phyloP scores from a whole-genome alignment of 1,284 basidiomycete species.

The Moesziomyces sp. region DNA sequence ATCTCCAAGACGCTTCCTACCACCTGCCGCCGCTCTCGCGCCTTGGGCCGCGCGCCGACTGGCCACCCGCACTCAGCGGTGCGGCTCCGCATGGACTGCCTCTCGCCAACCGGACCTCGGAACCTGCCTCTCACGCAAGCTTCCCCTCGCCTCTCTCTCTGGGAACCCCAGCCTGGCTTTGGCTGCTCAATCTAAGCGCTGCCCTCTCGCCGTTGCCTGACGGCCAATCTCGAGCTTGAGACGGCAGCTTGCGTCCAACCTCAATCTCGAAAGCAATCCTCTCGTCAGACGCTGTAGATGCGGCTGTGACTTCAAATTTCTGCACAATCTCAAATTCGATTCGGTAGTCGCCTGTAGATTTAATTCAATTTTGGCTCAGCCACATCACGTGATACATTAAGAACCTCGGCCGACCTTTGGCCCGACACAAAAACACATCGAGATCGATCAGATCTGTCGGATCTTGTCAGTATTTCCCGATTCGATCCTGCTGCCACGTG shows the following conservation, averaged over 20 bases:
- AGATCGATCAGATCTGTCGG: too few relatives aligned
- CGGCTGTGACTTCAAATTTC: too few relatives aligned
- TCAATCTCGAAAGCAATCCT: not conserved
- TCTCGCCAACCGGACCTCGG: not conserved
- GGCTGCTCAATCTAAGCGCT: not conserved
- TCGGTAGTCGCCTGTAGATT: too few relatives aligned
- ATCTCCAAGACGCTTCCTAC: constrained; percentile 40
- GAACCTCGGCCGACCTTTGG: too few relatives aligned
- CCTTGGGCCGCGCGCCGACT: not conserved
- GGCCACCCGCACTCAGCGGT: not conserved
- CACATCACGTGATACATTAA: too few relatives aligned
- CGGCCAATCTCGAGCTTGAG: not conserved
- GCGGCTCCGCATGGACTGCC: not conserved
- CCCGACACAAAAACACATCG: too few relatives aligned
- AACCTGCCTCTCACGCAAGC: not conserved
- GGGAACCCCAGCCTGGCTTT: not conserved
- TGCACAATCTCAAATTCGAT: too few relatives aligned
- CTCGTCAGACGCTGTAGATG: too few relatives aligned
- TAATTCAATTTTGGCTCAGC: too few relatives aligned
- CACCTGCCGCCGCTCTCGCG: not conserved
- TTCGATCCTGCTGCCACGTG: too few relatives aligned
- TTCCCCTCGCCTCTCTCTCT: not conserved
- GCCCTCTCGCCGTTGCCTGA: not conserved
- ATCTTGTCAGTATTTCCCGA: too few relatives aligned
- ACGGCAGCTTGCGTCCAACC: not conserved